Percentiles rank a stretch among this genome's conserved stretches.
These are phyloP conservation scores for Aspergillus phoenicis DNA, from an alignment of 2,329 filamentous ascomycete genomes.

Conservation along the genomic window DNA sequence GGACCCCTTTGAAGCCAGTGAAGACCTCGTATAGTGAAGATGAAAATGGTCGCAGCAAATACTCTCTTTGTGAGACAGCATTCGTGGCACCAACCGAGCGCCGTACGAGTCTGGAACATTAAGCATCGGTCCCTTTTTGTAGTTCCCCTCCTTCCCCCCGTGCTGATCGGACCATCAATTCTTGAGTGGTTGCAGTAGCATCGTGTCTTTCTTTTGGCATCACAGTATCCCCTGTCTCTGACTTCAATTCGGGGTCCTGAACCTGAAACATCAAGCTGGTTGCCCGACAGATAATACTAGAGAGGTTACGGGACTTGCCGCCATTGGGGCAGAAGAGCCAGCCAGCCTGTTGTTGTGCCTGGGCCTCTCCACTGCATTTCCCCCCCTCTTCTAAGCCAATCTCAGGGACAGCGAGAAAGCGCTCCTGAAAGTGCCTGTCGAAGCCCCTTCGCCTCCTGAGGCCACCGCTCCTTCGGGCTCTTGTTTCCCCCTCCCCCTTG, in stretches of 20 bases:
- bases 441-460: conserved; percentile 15
- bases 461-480: conserved; percentile 21
- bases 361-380: conserved; percentile 1
- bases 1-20: no score
- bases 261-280: neutral
- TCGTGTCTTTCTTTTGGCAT: neutral
- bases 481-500: conserved; percentile 15
- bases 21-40: no score
- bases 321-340: no score
- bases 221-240: neutral
- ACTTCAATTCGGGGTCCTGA: neutral
- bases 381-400: neutral
- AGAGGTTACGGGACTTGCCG: neutral
- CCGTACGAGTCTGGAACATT: conserved; percentile 4
- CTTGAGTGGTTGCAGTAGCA: neutral
- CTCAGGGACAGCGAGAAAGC: conserved; percentile 2
- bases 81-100: neutral
- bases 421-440: conserved; percentile 12
- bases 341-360: neutral
- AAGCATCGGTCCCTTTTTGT: neutral
- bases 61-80: neutral
- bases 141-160: neutral
- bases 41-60: no score
- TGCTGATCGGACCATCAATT: neutral
- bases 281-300: neutral